Evolutionary conservation across 768 basidiomycete genomes (phyloP), one percentile per base, ranked within the genome.

Genomic region (Tephrocybe sp.): DNA sequence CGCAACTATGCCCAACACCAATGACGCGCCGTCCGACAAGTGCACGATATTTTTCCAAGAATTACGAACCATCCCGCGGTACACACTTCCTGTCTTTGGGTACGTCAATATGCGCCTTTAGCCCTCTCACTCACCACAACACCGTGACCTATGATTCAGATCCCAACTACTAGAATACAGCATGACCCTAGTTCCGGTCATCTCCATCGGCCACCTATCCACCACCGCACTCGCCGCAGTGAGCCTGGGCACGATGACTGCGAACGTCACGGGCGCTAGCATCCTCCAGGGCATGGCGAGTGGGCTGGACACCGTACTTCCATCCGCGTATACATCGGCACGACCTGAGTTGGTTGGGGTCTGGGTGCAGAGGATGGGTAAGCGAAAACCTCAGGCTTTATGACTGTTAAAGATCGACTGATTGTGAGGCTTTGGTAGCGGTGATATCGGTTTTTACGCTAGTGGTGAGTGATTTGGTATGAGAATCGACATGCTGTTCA

Each of bases 301-400:
- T 40, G 84, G 89, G 1, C 80, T 98, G 20, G 96, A 98, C 66
- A 94, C 94, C 0, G 78, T 98, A 58, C 81, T 97, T 11, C 95
- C 96, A 0, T 83, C 91, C 22, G 94, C 96, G n/a, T 98, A 89
- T 92, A 95, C 95, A 0, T 92, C 92, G 1, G 62, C 82, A 0
- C 83, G 85, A 20, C 94, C 93, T 0, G 69, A 84, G n/a, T 73
- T 91, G 16, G 90, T 97, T 9, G 93, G 94, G 2, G 74, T 95
- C 7, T 95, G 93, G 93, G 68, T 87, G 5, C 91, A 93, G 64
- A 74, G 93, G 54, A 92, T 91, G 88, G 73, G 85, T 86, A 54
- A 36, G 84, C 20, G 5, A n/a, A n/a, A n/a, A n/a, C n/a, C n/a
- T n/a, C n/a, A n/a, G n/a, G n/a, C n/a, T n/a, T n/a, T n/a, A n/a